Evolutionary conservation across 208 protist species (phyloP).

Genomic region (Borovskyia barvae): DNA sequence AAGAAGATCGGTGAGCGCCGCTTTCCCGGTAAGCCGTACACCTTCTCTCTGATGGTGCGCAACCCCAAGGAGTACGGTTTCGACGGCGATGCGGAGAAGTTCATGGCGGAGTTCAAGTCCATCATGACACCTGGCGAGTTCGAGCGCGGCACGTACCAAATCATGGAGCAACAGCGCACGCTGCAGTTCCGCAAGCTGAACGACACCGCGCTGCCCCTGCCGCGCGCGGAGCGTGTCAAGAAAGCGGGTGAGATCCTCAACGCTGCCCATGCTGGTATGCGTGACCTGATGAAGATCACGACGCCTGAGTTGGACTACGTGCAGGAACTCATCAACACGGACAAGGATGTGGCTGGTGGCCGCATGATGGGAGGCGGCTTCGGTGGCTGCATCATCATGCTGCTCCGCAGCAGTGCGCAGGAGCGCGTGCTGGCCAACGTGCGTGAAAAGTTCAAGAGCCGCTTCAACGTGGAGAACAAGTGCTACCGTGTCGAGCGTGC

Average conservation of each 20-base stretch:
- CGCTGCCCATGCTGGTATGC: conserved; percentile 64
- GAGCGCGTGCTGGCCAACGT: conserved; percentile 55
- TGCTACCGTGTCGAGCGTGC: conserved; percentile 41
- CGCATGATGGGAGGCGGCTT: conserved; percentile 92
- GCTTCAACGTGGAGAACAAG: conserved; percentile 54
- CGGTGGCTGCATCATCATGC: conserved; percentile 82
- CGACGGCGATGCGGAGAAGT: conserved; percentile 46
- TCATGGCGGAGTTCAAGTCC: conserved; percentile 46
- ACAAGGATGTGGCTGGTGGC: conserved; percentile 68
- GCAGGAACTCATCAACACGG: conserved; percentile 52
- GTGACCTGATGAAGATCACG: conserved; percentile 71
- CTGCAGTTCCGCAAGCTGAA: conserved; percentile 57
- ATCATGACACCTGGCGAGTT: conserved; percentile 54
- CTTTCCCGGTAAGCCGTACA: conserved; percentile 50
- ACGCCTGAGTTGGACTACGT: conserved; percentile 83
- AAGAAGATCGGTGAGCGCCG: conserved; percentile 57
- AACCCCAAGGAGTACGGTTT: conserved; percentile 43
- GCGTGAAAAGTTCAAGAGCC: conserved; percentile 49
- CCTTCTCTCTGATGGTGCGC: conserved; percentile 65
- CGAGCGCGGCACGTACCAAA: conserved; percentile 62
- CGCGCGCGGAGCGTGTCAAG: conserved; percentile 45
- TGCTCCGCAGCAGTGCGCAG: conserved; percentile 43
- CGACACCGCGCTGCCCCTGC: conserved; percentile 24
- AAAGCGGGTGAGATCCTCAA: conserved; percentile 58
- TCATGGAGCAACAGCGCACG: conserved; percentile 69